phyloP scores from a whole-genome alignment of 169 alveolate species.

The Eimeria necatrix region DNA sequence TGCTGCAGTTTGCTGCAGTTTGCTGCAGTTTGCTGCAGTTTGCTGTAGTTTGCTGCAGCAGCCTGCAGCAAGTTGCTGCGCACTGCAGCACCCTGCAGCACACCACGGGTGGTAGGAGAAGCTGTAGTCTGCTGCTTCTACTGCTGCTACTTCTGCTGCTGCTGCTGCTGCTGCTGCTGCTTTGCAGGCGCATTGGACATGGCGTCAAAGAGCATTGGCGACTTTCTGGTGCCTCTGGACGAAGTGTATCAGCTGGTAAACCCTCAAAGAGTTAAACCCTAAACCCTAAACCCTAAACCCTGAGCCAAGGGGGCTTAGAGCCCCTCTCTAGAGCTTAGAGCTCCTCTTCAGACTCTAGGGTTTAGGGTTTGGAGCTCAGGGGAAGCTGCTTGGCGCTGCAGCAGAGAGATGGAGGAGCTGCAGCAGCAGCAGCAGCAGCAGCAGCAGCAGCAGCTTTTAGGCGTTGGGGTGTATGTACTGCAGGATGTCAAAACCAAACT shows the following conservation, averaged over 20 bases:
- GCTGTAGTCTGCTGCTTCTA: background rate
- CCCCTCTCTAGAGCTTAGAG: background rate
- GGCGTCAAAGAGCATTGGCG: conserved; percentile 76
- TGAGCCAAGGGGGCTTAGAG: background rate
- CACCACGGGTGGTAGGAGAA: no score
- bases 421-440: no score
- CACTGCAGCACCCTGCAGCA: no score
- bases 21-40: no score
- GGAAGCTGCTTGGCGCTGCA: no score
- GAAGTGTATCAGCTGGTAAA: conserved; percentile 76
- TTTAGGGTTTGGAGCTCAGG: background rate
- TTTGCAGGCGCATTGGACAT: conserved; percentile 80
- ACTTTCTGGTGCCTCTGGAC: conserved; percentile 70
- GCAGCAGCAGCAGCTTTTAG: no score
- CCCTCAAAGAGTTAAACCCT: background rate
- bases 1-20: no score
- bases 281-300: background rate
- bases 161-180: conserved; percentile 31
- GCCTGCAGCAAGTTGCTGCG: no score
- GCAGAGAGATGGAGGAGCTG: no score
- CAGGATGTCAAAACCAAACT: conserved; percentile 60
- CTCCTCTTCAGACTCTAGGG: background rate
- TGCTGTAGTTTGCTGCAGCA: no score
- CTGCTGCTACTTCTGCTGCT: background rate
- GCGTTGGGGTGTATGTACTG: background rate